Conservation (phyloP, 768 basidiomycete genomes). For the Panaeolus papilionaceus region DNA sequence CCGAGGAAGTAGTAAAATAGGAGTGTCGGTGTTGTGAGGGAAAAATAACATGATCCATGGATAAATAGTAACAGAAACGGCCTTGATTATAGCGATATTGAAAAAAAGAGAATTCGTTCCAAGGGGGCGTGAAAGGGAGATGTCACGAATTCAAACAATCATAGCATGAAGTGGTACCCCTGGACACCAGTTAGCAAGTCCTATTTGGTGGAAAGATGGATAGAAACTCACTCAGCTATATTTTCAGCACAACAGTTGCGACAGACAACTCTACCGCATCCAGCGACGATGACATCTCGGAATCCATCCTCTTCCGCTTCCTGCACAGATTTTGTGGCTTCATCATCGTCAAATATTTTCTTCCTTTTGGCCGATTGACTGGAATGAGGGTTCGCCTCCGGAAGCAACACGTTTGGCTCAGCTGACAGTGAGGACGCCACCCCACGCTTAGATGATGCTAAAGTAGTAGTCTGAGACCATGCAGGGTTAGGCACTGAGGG, state of each 20-base stretch:
- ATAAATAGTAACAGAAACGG: background rate
- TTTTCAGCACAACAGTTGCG: constrained; percentile 9
- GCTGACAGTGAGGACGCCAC: background rate
- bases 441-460: background rate
- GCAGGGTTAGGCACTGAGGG: background rate
- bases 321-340: background rate
- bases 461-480: background rate
- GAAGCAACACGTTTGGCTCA: background rate
- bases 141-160: background rate
- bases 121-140: background rate
- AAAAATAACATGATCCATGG: background rate
- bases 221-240: background rate
- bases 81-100: background rate
- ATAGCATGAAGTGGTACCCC: background rate
- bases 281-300: background rate
- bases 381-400: background rate
- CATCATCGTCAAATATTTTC: background rate
- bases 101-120: background rate
- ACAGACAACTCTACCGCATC: background rate
- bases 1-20: background rate
- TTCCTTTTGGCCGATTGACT: constrained; percentile 1
- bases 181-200: background rate
- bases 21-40: background rate
- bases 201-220: background rate
- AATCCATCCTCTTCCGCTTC: background rate